Percentiles rank a stretch among this genome's conserved stretches.
Evolutionary conservation across 305 asterid genomes (phyloP).

Genomic region (Fraxinus albicans): DNA sequence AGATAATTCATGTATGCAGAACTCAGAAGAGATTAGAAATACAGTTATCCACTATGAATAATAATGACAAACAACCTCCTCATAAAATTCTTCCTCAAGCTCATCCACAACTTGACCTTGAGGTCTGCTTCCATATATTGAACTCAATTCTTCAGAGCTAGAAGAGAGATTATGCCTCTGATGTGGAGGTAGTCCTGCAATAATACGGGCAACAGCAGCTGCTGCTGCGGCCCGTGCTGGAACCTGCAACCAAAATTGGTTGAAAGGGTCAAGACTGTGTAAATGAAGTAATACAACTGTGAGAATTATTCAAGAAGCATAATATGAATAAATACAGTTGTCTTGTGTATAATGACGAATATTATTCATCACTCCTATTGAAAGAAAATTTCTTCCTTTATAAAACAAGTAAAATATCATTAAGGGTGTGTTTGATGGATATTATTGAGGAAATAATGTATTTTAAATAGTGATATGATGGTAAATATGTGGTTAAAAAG

Average conservation of each 20-base stretch:
- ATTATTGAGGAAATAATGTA: no score
- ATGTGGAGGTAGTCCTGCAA: constrained; percentile 92
- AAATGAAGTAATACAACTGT: background rate
- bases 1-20: constrained; percentile 14
- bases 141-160: constrained; percentile 84
- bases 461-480: no score
- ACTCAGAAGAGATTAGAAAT: constrained; percentile 22
- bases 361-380: background rate
- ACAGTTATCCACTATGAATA: constrained; percentile 20
- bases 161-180: constrained; percentile 76
- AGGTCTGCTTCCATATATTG: constrained; percentile 77
- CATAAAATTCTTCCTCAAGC: constrained; percentile 85
- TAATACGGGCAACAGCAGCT: constrained; percentile 93
- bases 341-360: background rate
- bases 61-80: constrained; percentile 62
- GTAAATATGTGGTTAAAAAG: no score
- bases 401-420: background rate
- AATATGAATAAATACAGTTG: background rate
- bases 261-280: constrained; percentile 14
- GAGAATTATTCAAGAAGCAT: background rate
- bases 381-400: background rate
- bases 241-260: constrained; percentile 51
- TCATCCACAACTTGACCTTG: constrained; percentile 57
- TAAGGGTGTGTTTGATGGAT: background rate
- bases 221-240: constrained; percentile 99